Base-by-base conservation (phyloP, 2,329 filamentous ascomycete genomes). In the Colletotrichum limetticola region DNA sequence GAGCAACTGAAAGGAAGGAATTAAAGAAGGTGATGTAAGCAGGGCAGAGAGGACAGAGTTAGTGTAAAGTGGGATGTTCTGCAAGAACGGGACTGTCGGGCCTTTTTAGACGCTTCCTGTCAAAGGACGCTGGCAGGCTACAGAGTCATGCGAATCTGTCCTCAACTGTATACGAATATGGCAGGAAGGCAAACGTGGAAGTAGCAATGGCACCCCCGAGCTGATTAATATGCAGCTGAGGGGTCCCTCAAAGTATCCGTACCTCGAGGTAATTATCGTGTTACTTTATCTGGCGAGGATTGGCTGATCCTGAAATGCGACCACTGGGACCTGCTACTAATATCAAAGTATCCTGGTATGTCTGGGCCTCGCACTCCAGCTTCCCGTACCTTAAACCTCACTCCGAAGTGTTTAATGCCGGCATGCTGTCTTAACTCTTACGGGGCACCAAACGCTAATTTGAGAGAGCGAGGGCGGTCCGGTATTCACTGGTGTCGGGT, bases 261-360 rank as follows among this genome's bases (percentile, higher is more conserved):
- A 56, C 24, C 53, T 49, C 42, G 19, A 28, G 53, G 53, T 55
- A 26, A 53, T 11, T 37, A 53, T 69, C 71, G 56, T 71, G 68
- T 49, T 66, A 71, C 67, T 73, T 71, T 52, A 66, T 73, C 67
- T 73, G 56, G 61, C 66, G 71, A 73, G 71, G 49, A 66, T 73
- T 73, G 49, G 71, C 71, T 73, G 67, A 73, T 73, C 59, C 53
- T 60, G 28, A 32, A 42, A 42, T 49, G 65, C 24, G 65, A 24
- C 65, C 66, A 49, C 42, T 52, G 8, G 42, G 42, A 49, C 42
- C 42, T n/a, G 42, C 42, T 49, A 22, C 42, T 49, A 49, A 32
- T 19, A 49, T 63, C 49, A 37, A 61, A 65, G 71, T 57, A 73
- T n/a, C 53, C 57, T 35, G 8, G 5, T 22, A 56, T 5, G 60